These are phyloP conservation scores for Sporobolomyces roseus DNA, from an alignment of 768 basidiomycete species.

Conservation along the genomic window DNA sequence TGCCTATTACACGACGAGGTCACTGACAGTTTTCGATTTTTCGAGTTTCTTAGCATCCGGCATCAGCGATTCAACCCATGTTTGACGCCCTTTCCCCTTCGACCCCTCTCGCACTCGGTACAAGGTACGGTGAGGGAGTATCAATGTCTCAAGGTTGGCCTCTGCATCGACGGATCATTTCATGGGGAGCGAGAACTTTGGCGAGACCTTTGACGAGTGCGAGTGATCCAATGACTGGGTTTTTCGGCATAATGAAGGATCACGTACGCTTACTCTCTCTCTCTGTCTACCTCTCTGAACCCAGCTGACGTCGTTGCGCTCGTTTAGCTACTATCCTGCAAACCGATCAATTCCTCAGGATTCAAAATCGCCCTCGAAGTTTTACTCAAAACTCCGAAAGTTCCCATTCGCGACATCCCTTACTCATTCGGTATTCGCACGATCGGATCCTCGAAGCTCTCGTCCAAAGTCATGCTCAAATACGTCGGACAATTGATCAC, in stretches of 20 bases:
- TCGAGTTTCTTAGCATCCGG: constrained; percentile 42
- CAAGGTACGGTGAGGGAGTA: constrained; percentile 45
- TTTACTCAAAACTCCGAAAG: constrained; percentile 43
- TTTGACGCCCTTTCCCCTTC: constrained; percentile 36
- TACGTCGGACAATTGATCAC: constrained; percentile 46
- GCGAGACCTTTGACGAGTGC: constrained; percentile 44
- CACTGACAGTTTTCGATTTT: too few species aligned
- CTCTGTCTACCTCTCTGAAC: too few species aligned
- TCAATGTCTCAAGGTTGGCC: constrained; percentile 46
- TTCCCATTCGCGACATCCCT: constrained; percentile 29
- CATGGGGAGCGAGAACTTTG: constrained; percentile 44
- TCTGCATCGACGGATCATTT: constrained; percentile 44
- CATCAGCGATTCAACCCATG: constrained; percentile 39
- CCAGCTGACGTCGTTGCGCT: too few species aligned
- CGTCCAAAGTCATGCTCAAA: constrained; percentile 44
- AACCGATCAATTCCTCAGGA: constrained; percentile 45
- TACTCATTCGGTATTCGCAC: constrained; percentile 44
- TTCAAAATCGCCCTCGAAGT: constrained; percentile 47
- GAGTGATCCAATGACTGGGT: constrained; percentile 46
- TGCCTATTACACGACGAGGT: too few species aligned
- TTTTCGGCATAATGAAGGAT: constrained; percentile 45
- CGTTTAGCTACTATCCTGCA: constrained; percentile 39
- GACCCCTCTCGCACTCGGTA: constrained; percentile 43
- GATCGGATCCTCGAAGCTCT: constrained; percentile 44
- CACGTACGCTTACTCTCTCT: constrained; percentile 29